Evolutionary conservation across 495 filamentous ascomycete genomes (phyloP), one percentile per base, ranked within the genome.

Genomic region (Umbilicaria muhlenbergii): DNA sequence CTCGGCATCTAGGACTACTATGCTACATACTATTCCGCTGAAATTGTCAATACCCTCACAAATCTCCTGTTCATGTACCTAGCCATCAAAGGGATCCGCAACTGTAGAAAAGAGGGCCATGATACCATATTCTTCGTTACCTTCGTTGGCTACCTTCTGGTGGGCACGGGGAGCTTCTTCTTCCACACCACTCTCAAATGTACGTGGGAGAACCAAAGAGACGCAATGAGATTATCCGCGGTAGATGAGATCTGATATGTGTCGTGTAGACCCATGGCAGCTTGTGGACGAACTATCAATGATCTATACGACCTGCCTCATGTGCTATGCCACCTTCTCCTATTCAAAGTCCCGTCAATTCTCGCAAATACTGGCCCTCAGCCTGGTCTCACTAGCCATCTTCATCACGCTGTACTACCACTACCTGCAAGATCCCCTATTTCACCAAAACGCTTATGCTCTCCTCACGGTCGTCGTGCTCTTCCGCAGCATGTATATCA

Each of bases 221-320:
- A 28, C 32, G 2, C 16, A 39, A 21, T 44, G 24, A 8, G 24
- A 28, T 28, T 28, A 8, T 28, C 6, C 24, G 8, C 8, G 24
- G 24, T 28, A 28, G 39, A 32, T 34, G 46, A 46, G 33, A 19
- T 38, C 28, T 48, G 40, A 36, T 31, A 46, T 16, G 52, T 57
- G 34, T 40, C 18, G 32, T 41, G 43, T 58, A 94, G 87, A 98
- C 62, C 86, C 87, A 2, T 94, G 94, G 91, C 91, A 98, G 57
- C 75, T 96, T 13, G 81, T 95, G 32, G 91, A 98, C 54, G 91
- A 98, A 62, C 72, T 95, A 7, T 84, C 80, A 47, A 96, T 96
- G 91, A 94, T 98, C 24, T 96, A 98, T 58, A 94, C 89, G 1
- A 92, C 89, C 7, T 92, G 82, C 50, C 61, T 94, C n/a, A 92